These are phyloP conservation scores for Yamadazyma taylorii DNA, from an alignment of 1,139 yeast species.

Conservation along the genomic window DNA sequence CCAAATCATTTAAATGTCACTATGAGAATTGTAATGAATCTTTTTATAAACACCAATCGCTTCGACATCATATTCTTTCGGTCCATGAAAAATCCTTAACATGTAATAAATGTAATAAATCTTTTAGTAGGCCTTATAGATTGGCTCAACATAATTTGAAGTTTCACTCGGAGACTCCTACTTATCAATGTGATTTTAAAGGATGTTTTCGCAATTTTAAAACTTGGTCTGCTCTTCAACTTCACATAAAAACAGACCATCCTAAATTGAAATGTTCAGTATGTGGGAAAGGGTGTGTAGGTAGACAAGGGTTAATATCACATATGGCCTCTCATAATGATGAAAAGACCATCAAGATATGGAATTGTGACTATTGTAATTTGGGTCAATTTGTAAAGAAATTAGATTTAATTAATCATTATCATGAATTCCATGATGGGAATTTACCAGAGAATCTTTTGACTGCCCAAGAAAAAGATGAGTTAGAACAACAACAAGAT, in stretches of 20 bases:
- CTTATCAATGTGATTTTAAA: conserved; percentile 61
- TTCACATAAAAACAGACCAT: conserved; percentile 72
- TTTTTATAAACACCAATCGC: conserved; percentile 76
- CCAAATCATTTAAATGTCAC: conserved; percentile 65
- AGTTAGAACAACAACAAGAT: too few species aligned
- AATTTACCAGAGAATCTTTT: conserved; percentile 37
- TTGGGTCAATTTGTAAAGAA: conserved; percentile 37
- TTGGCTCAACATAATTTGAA: conserved; percentile 61
- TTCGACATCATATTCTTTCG: conserved; percentile 68
- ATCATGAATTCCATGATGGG: conserved; percentile 44
- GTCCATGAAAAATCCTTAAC: conserved; percentile 56
- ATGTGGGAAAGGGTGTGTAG: conserved; percentile 77
- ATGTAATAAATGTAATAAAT: conserved; percentile 60
- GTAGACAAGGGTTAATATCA: conserved; percentile 64
- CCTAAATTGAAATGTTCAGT: conserved; percentile 64
- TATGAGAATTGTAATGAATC: conserved; percentile 62
- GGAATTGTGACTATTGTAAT: conserved; percentile 61
- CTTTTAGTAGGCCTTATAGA: conserved; percentile 60
- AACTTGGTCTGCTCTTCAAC: conserved; percentile 76
- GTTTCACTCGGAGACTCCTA: conserved; percentile 55
- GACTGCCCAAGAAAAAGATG: conserved; percentile 24
- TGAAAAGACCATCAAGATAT: conserved; percentile 48
- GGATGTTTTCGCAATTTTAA: conserved; percentile 62
- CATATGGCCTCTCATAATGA: conserved; percentile 64
- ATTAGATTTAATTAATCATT: conserved; percentile 38